Evolutionary conservation across 2,329 filamentous ascomycete species (phyloP), one percentile per base, ranked within the genome.

Genomic region (Diaporthe capsici): DNA sequence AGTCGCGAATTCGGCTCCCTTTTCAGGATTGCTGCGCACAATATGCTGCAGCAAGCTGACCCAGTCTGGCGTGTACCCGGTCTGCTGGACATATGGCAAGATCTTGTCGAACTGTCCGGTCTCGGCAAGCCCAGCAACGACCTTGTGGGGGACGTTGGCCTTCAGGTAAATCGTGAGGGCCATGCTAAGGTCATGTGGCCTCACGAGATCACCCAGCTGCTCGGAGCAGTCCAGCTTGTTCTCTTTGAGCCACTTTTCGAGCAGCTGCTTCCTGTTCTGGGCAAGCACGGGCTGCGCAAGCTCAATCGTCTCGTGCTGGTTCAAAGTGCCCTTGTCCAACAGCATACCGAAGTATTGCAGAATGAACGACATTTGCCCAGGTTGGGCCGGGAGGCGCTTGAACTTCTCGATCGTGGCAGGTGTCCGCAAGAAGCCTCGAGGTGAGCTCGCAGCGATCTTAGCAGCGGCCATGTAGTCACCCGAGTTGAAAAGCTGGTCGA

Each of bases 261-360:
- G 90, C 37, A 99, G 88, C 82, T 98, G 95, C 87, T 98, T 98
- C 79, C 97, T 92, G 84, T 96, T 97, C 85, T 99, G 97, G 74
- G 94, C 92, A 75, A 99, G 90, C 28, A 99, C 97, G 28, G 97
- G 97, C 79, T 95, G 92, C 13, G 97, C 96, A 77, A 99, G 90
- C 87, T 99, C 97, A 53, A 99, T 88, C 63, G 96, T 98, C 86
- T 99, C 97, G 79, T 98, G 94, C 83, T 93, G 92, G 87, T 99
- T 99, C 61, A 99, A 88, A 39, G 91, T 91, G 75, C 97, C 96
- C 90, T 99, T 98, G 84, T 99, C 97, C 47, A 99, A 90, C 58
- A 99, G 90, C 91, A 98, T 95, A 77, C 97, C 97, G 80, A 99
- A 99, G 86, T 99, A 99, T 83, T 98, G 97, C 72, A 99, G 89